Evolutionary conservation across 805 yeast species (phyloP).

Genomic region (Candida insectorum): DNA sequence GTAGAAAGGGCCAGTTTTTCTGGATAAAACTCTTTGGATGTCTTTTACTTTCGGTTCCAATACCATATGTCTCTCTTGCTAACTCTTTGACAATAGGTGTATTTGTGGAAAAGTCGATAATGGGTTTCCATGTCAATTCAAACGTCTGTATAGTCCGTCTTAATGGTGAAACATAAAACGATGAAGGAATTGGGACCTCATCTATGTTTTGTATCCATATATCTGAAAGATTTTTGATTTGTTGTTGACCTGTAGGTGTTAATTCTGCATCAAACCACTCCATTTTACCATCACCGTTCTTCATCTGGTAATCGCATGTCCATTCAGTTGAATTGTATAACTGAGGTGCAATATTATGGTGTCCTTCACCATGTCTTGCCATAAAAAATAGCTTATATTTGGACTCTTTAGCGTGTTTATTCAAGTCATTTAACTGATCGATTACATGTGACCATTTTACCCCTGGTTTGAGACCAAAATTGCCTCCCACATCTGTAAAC

Average conservation of each 20-base stretch:
- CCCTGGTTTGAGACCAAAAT: conserved; percentile 21
- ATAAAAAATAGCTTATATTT: conserved; percentile 24
- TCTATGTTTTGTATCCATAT: conserved; percentile 16
- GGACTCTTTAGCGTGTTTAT: conserved; percentile 7
- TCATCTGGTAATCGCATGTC: conserved; percentile 25
- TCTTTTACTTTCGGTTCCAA: conserved; percentile 27
- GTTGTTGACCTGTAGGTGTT: conserved; percentile 20
- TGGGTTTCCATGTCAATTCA: conserved; percentile 20
- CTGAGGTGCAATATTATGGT: conserved; percentile 24
- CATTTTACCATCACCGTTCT: conserved; percentile 18
- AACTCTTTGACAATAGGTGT: conserved; percentile 23
- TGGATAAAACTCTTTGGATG: conserved; percentile 20
- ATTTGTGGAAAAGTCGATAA: conserved; percentile 15
- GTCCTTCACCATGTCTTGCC: conserved; percentile 34
- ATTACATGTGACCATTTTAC: conserved; percentile 21
- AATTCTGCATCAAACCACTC: conserved; percentile 32
- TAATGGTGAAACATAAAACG: conserved; percentile 28
- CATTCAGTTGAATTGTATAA: conserved; percentile 16
- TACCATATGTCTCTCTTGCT: conserved; percentile 32
- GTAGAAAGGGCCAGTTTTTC: conserved; percentile 15
- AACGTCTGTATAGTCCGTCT: conserved; percentile 30
- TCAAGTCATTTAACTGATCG: conserved; percentile 11
- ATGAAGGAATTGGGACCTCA: conserved; percentile 21
- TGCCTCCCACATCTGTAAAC: conserved; percentile 11
- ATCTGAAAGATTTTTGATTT: conserved; percentile 13